phyloP scores from a whole-genome alignment of 495 filamentous ascomycete genomes.

The Hyphodiscus hymeniophilus region DNA sequence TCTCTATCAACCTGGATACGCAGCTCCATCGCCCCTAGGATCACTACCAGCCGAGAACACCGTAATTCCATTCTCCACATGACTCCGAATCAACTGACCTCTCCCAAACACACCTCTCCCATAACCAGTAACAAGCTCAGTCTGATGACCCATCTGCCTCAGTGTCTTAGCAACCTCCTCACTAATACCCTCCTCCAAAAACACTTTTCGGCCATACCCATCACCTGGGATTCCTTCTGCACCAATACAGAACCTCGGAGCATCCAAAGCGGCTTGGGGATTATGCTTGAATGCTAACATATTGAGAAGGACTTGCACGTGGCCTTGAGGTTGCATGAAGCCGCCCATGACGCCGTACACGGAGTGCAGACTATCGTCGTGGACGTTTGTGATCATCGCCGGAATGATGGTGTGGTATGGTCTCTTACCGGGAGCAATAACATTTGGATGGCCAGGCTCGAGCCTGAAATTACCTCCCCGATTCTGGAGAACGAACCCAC shows the following conservation, averaged over 20 bases:
- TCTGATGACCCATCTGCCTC: conserved; percentile 60
- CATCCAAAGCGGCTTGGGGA: conserved; percentile 85
- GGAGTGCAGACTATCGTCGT: conserved; percentile 63
- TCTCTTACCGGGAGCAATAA: conserved; percentile 69
- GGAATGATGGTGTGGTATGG: conserved; percentile 99
- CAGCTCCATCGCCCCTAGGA: conserved; percentile 78
- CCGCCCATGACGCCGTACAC: conserved; percentile 97
- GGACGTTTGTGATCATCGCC: conserved; percentile 70
- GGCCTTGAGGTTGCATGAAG: conserved; percentile 98
- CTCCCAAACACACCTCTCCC: conserved; percentile 72
- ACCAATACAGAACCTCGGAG: conserved; percentile 78
- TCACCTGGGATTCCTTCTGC: conserved; percentile 51
- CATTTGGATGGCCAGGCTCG: conserved; percentile 61
- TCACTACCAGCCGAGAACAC: conserved; percentile 87
- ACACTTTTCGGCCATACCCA: conserved; percentile 49
- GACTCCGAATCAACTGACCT: conserved; percentile 77
- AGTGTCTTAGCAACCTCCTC: conserved; percentile 58
- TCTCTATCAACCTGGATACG: conserved; percentile 51
- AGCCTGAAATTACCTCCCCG: conserved; percentile 82
- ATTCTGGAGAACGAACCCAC: conserved; percentile 92
- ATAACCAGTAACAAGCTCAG: conserved; percentile 60
- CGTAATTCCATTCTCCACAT: conserved; percentile 57
- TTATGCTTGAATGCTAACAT: conserved; percentile 78
- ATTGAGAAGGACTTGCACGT: conserved; percentile 90
- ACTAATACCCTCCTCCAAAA: conserved; percentile 78